phyloP scores from a whole-genome alignment of 2,329 filamentous ascomycete species.

The Penicillium sp. region DNA sequence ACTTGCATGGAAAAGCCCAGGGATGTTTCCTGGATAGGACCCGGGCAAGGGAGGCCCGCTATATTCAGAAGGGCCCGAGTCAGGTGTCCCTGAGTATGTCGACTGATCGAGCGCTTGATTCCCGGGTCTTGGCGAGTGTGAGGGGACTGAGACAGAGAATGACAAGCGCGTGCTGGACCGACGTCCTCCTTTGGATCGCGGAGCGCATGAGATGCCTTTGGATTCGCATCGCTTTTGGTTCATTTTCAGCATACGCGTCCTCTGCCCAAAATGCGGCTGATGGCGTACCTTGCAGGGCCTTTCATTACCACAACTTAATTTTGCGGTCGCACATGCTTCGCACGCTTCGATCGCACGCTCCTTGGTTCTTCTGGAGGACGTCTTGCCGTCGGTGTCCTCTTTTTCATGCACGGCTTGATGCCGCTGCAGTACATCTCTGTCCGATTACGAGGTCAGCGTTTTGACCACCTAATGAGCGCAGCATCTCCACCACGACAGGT shows the following conservation, averaged over 20 bases:
- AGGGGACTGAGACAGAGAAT: neutral
- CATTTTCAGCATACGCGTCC: neutral
- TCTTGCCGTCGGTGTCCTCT: slow-evolving; percentile 2
- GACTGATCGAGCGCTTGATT: neutral
- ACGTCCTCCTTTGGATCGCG: slow-evolving; percentile 1
- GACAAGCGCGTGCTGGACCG: neutral
- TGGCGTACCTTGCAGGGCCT: slow-evolving; percentile 11
- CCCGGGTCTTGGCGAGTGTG: neutral
- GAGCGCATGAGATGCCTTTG: slow-evolving; percentile 8
- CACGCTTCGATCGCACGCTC: slow-evolving; percentile 12
- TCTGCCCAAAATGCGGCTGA: neutral
- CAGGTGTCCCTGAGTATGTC: slow-evolving; percentile 1
- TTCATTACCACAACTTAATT: slow-evolving; percentile 13
- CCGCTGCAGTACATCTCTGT: slow-evolving; percentile 13
- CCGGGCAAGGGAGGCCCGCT: slow-evolving; percentile 1
- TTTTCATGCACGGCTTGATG: slow-evolving; percentile 15
- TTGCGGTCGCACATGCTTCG: slow-evolving; percentile 9
- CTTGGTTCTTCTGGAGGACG: neutral
- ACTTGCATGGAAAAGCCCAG: slow-evolving; percentile 1
- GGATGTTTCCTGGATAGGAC: slow-evolving; percentile 3
- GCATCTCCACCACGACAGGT: too few species aligned
- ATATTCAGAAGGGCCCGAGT: slow-evolving; percentile 7
- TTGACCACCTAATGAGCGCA: too few species aligned
- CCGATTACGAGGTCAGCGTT: too few species aligned
- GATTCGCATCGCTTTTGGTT: slow-evolving; percentile 6